Base-by-base conservation (phyloP, 805 yeast species). In the Kazachstania viticola region DNA sequence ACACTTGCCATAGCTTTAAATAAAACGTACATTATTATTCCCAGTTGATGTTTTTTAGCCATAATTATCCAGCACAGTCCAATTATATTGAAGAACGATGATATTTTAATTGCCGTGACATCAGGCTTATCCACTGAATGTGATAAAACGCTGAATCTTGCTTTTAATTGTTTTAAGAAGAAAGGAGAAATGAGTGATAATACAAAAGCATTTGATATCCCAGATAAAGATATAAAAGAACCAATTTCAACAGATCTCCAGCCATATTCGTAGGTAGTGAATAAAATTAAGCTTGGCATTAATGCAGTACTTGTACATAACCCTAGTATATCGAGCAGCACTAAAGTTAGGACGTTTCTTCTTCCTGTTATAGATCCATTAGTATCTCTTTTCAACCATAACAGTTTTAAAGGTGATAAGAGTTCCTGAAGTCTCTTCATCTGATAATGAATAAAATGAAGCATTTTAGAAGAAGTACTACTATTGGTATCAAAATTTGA, bases 181-280 rank as follows among this genome's bases (percentile, higher is more conserved):
- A 66, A 38, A 1, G 87, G 85, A 5, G 78, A 62, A 11, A 73
- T 31, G 0, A 68, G 32, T 11, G 75, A 60, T 28, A 80, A 49
- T 0, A 65, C 61, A 0, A 64, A 16, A 0, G 81, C 72, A 39
- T 69, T 62, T 3, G 67, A 49, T 3, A 71, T 36, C 36, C 79
- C 76, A 1, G 65, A 38, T 1, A 67, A 38, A 0, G 81, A 72
- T 31, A 79, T 53, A 31, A 68, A 67, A 32, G 66, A 64, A 4
- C 84, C 80, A 30, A 79, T 49, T 21, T 65, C 65, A 4, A 59
- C 64, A 14, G 79, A 62, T 9, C 49, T 51, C 79, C 85, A 75
- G 19, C 61, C 38, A 48, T 69, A 77, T 24, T 45, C 49, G 43
- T 60, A 72, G 4, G 75, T 65, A 1, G 75, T 69, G 42, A 69